A percentile compares a stretch with the other conserved stretches of the same genome.
Conservation (phyloP, 352 stramenopile species). For the Sclerospora graminicola region DNA sequence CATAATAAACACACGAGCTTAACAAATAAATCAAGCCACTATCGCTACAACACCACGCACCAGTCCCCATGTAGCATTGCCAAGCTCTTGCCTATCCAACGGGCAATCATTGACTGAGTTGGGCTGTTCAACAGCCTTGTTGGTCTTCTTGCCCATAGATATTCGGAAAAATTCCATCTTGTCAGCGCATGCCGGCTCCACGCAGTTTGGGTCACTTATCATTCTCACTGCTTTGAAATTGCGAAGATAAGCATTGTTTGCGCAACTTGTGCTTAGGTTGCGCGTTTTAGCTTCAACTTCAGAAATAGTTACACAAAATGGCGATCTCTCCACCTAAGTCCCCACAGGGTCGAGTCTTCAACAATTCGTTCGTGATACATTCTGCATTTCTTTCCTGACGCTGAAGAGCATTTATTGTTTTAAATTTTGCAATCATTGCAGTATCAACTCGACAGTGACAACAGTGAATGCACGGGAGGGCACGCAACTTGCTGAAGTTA, state of each 20-base stretch:
- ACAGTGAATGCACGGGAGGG: constrained; percentile 43
- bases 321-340: constrained; percentile 30
- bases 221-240: constrained; percentile 9
- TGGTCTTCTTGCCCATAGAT: constrained; percentile 39
- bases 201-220: constrained; percentile 75
- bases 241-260: too few species aligned
- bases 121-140: constrained; percentile 5
- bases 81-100: constrained; percentile 77
- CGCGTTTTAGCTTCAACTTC: too few species aligned
- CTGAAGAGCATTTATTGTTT: constrained; percentile 5
- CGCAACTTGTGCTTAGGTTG: constrained; percentile 1
- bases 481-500: constrained; percentile 68
- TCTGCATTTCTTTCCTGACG: too few species aligned
- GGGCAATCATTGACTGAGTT: constrained; percentile 57
- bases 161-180: constrained; percentile 82
- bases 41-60: constrained; percentile 22
- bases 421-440: constrained; percentile 11
- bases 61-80: constrained; percentile 81
- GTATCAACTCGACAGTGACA: constrained; percentile 49
- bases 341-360: too few species aligned
- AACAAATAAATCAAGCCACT: not conserved
- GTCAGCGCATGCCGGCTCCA: constrained; percentile 73
- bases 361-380: too few species aligned
- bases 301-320: too few species aligned
- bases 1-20: not conserved